A percentile compares a stretch with the other conserved stretches of the same genome.
Conservation (phyloP, 441 rosid species). For the Euphorbia schlechtendalii region DNA sequence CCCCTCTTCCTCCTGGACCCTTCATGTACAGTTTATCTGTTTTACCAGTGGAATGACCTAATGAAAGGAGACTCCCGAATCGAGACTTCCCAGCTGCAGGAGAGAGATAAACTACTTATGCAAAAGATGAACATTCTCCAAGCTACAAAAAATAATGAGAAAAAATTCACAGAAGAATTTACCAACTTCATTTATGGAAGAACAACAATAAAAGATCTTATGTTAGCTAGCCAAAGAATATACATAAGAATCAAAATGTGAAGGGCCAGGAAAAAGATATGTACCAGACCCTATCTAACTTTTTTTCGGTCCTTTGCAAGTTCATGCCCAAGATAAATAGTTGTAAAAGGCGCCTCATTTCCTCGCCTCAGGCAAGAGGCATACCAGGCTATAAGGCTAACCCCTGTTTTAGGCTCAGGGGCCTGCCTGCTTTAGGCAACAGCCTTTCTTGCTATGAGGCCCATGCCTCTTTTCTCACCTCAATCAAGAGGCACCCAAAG, state of each 20-base stretch:
- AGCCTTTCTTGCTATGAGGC: no score
- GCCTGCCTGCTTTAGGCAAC: no score
- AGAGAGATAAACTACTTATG: slow-evolving; percentile 1
- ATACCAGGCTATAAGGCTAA: no score
- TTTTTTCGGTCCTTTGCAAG: neutral
- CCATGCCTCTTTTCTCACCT: no score
- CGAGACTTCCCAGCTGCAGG: slow-evolving; percentile 71
- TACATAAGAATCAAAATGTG: neutral
- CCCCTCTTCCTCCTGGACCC: slow-evolving; percentile 99
- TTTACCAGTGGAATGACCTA: slow-evolving; percentile 69
- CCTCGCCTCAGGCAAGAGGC: no score
- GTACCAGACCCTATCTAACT: neutral
- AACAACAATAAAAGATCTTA: neutral
- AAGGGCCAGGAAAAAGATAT: neutral
- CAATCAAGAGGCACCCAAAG: no score
- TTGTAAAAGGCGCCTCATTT: no score
- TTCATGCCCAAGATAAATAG: no score
- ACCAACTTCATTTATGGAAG: slow-evolving; percentile 4
- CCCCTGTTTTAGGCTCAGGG: no score
- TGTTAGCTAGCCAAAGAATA: neutral
- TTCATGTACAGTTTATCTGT: slow-evolving; percentile 85
- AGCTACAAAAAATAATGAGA: slow-evolving; percentile 8
- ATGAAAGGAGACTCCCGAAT: slow-evolving; percentile 73
- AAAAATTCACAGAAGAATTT: neutral
- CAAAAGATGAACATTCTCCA: slow-evolving; percentile 3